Base-by-base conservation (phyloP, 495 filamentous ascomycete genomes). In the Amphirosellinia nigrospora region DNA sequence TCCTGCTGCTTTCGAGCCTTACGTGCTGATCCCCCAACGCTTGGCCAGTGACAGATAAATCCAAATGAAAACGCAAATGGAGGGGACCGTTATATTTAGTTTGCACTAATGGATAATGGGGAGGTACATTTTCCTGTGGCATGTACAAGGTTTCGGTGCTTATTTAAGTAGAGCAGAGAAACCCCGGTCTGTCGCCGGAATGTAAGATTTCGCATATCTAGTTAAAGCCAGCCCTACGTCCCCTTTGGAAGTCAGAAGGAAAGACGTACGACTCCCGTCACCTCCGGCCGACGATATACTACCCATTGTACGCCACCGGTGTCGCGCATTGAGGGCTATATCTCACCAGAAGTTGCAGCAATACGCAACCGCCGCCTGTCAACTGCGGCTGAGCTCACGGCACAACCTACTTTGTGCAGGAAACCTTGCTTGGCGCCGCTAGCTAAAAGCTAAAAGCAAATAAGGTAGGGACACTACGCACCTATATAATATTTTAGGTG, bases 391-490 rank as follows among this genome's bases (percentile, higher is more conserved):
- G 55, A 61, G 16, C 8, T 28, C 39, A 36, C 41, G 9, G 61
- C 21, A 36, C 43, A 38, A 21, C 61, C 61, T 34, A 39, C 26
- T 30, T 36, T n/a, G 5, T 36, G 36, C 28, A 68, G 61, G 41
- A 68, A 32, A 53, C 55, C 61, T 60, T 43, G 28, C 67, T 63
- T 69, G 46, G 67, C 59, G 48, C 58, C 16, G 34, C 56, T 11
- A 45, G 32, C 56, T 26, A 21, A 43, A 50, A 45, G 32, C 56
- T 26, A 21, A 43, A 50, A 34, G 43, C 34, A 46, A 69, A 48
- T 61, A 68, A 68, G 55, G 3, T 41, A 6, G 7, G 7, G 19
- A 11, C 65, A 36, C 50, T 15, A 4, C 13, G 34, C 21, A 34
- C 34, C 63, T 21, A 53, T 53, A 52, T 48, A 16, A 43, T 10